Base-by-base conservation (phyloP, 78 protist species). In the Emiliania huxleyi region DNA sequence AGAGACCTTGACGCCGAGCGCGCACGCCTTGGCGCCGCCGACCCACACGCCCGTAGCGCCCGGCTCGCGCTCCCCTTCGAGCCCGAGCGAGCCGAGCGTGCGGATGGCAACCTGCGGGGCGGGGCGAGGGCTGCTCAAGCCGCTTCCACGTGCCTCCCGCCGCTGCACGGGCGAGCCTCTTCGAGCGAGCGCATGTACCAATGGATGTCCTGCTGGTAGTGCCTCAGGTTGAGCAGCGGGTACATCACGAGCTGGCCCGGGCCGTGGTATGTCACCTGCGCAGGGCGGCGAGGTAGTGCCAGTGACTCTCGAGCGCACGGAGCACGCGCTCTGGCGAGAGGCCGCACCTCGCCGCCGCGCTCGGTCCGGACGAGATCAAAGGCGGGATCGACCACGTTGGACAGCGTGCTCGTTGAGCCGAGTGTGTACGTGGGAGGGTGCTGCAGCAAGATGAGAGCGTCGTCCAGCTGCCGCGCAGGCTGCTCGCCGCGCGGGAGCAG, bases 31-130 rank as follows among this genome's bases (percentile, higher is more conserved):
- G 4, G 25, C n/a, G 18, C 44, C 44, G 8, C 37, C 88, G n/a
- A 49, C 93, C 93, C 93, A 91, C 25, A 91, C 93, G 73, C 93
- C 93, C 0, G 93, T 91, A 2, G 46, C 75, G 21, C 93, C 93
- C 2, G 11, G 43, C 8, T 25, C 35, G 26, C 46, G 71, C 21
- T n/a, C 88, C 4, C 44, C 93, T 0, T 19, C 18, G 22, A 91
- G 12, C 26, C 88, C 93, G 56, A 43, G 44, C 19, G 21, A 3
- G 3, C 73, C 77, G 18, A 91, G 55, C 45, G 77, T 56, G 40
- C 56, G 15, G 46, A 91, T 91, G 22, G 49, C 46, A 0, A 37
- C 88, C n/a, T n/a, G n/a, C n/a, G n/a, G n/a, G n/a, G n/a, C n/a
- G n/a, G n/a, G n/a, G n/a, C n/a, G n/a, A n/a, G n/a, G n/a, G n/a